Evolutionary conservation across 371 early-diverging fungal genomes (phyloP).

Genomic region (Mortierella sp.): DNA sequence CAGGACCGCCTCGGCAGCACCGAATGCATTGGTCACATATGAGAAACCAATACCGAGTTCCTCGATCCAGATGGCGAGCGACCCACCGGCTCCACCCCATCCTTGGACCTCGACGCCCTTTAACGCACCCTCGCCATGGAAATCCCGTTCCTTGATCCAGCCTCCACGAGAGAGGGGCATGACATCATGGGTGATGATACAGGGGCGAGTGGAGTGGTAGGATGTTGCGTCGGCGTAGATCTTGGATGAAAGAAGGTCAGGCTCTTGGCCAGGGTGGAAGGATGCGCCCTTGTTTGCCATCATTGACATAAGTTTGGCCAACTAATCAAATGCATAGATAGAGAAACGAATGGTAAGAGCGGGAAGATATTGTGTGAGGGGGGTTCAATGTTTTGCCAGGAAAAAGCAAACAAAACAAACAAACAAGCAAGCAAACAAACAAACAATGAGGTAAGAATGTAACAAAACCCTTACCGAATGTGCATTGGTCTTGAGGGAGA

Average conservation of each 20-base stretch:
- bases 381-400: background rate
- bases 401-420: background rate
- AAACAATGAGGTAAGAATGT: background rate
- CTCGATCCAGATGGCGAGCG: conserved; percentile 68
- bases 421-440: background rate
- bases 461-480: conserved; percentile 62
- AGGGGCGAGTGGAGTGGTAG: conserved; percentile 25
- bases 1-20: conserved; percentile 24
- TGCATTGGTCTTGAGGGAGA: conserved; percentile 71
- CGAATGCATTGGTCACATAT: conserved; percentile 64
- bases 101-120: conserved; percentile 61
- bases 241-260: conserved; percentile 54
- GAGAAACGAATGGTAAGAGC: background rate
- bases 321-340: conserved; percentile 31
- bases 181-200: conserved; percentile 32
- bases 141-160: conserved; percentile 50
- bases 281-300: conserved; percentile 77
- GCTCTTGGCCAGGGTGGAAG: conserved; percentile 60
- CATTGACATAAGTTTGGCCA: conserved; percentile 74
- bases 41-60: conserved; percentile 68
- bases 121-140: conserved; percentile 47
- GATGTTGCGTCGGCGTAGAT: conserved; percentile 46
- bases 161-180: conserved; percentile 43
- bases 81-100: conserved; percentile 74
- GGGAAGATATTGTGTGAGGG: background rate